These are phyloP conservation scores for Saturnispora sanitii DNA, from an alignment of 805 yeast species.

Conservation along the genomic window DNA sequence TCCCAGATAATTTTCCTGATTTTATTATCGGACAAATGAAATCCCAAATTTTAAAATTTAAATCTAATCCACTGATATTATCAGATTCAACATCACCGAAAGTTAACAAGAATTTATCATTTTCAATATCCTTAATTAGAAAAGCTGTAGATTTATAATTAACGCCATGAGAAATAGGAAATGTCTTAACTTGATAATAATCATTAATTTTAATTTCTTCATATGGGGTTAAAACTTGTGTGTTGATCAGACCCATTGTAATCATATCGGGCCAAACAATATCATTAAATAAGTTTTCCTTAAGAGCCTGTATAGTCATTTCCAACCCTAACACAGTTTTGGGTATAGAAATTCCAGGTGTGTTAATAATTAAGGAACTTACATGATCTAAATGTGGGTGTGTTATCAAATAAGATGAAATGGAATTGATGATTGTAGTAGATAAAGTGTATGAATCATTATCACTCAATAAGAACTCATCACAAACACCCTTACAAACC, in stretches of 20 bases:
- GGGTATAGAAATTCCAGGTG: constrained; percentile 39
- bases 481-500: no score
- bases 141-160: constrained; percentile 44
- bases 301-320: constrained; percentile 43
- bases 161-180: constrained; percentile 32
- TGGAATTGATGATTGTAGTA: constrained; percentile 24
- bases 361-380: constrained; percentile 55
- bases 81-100: constrained; percentile 88
- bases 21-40: constrained; percentile 38
- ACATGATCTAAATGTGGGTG: constrained; percentile 86
- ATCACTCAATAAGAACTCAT: no score
- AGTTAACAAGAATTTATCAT: constrained; percentile 37
- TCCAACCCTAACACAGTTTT: constrained; percentile 46
- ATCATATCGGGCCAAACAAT: constrained; percentile 70
- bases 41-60: constrained; percentile 45
- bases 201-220: constrained; percentile 16
- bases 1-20: constrained; percentile 34
- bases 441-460: neutral
- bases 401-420: constrained; percentile 47
- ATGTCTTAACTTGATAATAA: constrained; percentile 34
- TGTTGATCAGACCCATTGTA: constrained; percentile 17
- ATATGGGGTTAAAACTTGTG: constrained; percentile 17
- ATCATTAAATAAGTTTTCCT: constrained; percentile 58
- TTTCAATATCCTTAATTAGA: constrained; percentile 30
- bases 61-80: constrained; percentile 29